Evolutionary conservation across 805 yeast species (phyloP), one percentile per base, ranked within the genome.

Genomic region (Cyberlindnera mrakii): DNA sequence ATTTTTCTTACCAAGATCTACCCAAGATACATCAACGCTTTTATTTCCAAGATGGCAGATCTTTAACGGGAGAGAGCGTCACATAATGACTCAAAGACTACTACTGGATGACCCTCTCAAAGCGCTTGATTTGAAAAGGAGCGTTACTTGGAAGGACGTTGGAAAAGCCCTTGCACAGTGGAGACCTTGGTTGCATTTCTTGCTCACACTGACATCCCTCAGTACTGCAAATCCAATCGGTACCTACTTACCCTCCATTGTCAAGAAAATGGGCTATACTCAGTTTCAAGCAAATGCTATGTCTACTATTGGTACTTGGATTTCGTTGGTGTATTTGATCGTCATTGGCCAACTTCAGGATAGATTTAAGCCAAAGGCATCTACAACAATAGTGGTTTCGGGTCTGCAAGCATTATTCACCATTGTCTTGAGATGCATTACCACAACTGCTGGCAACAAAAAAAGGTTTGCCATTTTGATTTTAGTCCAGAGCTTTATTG

Each of bases 261-360:
- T 40, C 4, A 40, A 27, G 30, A 16, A 30, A 11, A 18, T 40
- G 23, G 43, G 43, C 19, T 40, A 34, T 35, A 18, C 43, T 3
- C 35, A 19, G 19, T 15, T 35, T 19, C 30, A 40, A 20, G 35
- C 43, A 4, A 35, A 40, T 20, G 43, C 43, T 14, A 40, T 20
- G 27, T 40, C 39, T 4, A 18, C 43, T 8, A 20, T 40, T 34
- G 35, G 35, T 19, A 18, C n/a, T 6, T 40, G 43, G 43, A 33
- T 40, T 14, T 13, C 20, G 14, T 35, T 30, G 15, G 39, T 35
- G n/a, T 10, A 34, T 30, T 9, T 40, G 11, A 2, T 40, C 5
- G 5, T 35, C 3, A n/a, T 30, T n/a, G 35, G 23, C 9, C 23
- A 33, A 8, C 6, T 33, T 33, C 35, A 33, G 11, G 35, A 32